These are phyloP conservation scores for Cinnamomum micranthum DNA, from an alignment of 164 flowering plant genomes.

Conservation along the genomic window DNA sequence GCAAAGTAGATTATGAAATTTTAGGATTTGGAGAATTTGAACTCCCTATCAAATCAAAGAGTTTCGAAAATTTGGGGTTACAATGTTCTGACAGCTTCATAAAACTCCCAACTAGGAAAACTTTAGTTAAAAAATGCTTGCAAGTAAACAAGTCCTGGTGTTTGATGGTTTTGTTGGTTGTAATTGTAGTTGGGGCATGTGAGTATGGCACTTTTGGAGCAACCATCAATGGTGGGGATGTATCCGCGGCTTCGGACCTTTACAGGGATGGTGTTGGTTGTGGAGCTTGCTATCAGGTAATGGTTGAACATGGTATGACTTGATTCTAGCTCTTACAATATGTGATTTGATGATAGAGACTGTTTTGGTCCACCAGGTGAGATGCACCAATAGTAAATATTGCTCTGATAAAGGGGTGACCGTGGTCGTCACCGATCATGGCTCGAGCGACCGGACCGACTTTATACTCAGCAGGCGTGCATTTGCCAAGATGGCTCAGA, in stretches of 20 bases:
- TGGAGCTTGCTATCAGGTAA: slow-evolving; percentile 91
- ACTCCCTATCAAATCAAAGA: no score
- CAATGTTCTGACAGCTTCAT: no score
- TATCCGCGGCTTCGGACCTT: slow-evolving; percentile 75
- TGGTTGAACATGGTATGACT: no score
- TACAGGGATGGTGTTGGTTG: slow-evolving; percentile 77
- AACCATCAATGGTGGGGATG: slow-evolving; percentile 79
- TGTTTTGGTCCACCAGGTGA: slow-evolving; percentile 40
- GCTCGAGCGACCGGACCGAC: slow-evolving; percentile 55
- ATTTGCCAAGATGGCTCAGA: slow-evolving; percentile 63
- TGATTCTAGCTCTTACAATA: no score
- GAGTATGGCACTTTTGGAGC: slow-evolving; percentile 79
- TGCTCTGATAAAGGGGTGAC: slow-evolving; percentile 80
- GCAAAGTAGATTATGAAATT: no score
- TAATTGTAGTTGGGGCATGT: slow-evolving; percentile 61
- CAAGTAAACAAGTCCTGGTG: not conserved
- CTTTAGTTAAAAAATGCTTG: no score
- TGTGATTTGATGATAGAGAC: not conserved
- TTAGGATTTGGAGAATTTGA: no score
- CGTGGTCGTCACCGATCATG: slow-evolving; percentile 70
- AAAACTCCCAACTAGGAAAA: no score
- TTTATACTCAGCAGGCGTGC: slow-evolving; percentile 70
- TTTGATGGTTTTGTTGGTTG: not conserved
- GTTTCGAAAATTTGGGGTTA: no score
- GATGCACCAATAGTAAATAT: slow-evolving; percentile 55